Percentiles rank a stretch among this genome's conserved stretches.
Conservation (phyloP, 306 rosid species). For the Herpetospermum pedunculosum region DNA sequence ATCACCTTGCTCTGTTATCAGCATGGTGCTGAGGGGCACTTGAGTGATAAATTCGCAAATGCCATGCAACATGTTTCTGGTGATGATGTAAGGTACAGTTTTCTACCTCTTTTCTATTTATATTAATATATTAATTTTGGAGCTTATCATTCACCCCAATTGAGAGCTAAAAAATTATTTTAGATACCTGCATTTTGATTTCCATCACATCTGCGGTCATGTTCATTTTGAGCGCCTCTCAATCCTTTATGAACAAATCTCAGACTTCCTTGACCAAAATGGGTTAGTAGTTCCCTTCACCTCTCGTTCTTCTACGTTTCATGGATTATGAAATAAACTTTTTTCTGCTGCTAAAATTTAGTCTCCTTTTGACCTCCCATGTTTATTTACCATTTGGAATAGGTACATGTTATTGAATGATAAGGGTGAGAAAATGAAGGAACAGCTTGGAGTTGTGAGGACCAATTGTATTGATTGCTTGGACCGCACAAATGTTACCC, state of each 20-base stretch:
- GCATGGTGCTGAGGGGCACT: constrained; percentile 96
- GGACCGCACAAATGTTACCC: constrained; percentile 97
- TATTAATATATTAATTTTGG: background rate
- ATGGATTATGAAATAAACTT: background rate
- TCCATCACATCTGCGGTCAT: constrained; percentile 88
- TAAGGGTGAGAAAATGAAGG: constrained; percentile 92
- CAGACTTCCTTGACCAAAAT: constrained; percentile 73
- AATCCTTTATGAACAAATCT: constrained; percentile 75
- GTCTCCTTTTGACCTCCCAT: background rate
- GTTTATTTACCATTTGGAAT: constrained; percentile 18
- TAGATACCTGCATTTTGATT: constrained; percentile 94
- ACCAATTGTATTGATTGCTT: constrained; percentile 94
- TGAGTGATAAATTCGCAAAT: constrained; percentile 58
- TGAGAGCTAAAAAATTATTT: constrained; percentile 19
- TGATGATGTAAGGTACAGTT: constrained; percentile 78
- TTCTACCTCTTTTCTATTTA: constrained; percentile 20
- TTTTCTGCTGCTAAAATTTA: background rate
- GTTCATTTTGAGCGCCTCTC: constrained; percentile 92
- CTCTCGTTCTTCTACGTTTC: background rate
- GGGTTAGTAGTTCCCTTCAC: constrained; percentile 54
- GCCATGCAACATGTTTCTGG: constrained; percentile 50
- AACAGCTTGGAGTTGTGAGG: constrained; percentile 88
- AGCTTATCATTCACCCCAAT: constrained; percentile 8
- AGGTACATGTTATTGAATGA: constrained; percentile 82
- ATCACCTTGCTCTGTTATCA: constrained; percentile 17